Evolutionary conservation across 805 yeast genomes (phyloP).

Genomic region (Cyberlindnera veronae): DNA sequence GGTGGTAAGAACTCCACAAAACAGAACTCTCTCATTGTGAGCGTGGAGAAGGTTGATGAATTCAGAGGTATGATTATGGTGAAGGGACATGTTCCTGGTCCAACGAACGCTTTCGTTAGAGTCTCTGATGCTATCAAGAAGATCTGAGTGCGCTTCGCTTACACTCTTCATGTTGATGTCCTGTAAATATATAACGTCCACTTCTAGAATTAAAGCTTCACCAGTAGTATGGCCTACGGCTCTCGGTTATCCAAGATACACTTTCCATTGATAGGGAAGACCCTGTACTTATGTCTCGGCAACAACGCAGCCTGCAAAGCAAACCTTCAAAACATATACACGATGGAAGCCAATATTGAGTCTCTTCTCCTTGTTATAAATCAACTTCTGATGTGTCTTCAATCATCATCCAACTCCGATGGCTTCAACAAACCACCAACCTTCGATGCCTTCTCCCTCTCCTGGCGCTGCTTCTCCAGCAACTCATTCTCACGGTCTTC

Average conservation of each 20-base stretch:
- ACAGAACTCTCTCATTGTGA: slow-evolving; percentile 72
- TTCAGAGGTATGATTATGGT: slow-evolving; percentile 78
- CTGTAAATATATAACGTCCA: slow-evolving; percentile 1
- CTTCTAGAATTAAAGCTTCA: too few species aligned
- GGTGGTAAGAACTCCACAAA: slow-evolving; percentile 75
- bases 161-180: not conserved
- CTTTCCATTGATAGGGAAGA: too few species aligned
- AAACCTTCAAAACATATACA: too few species aligned
- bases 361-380: too few species aligned
- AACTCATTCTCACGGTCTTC: slow-evolving; percentile 85
- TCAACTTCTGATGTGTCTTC: too few species aligned
- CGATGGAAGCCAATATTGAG: too few species aligned
- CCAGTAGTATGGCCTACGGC: too few species aligned
- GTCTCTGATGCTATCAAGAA: slow-evolving; percentile 74
- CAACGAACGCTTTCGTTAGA: slow-evolving; percentile 69
- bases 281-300: too few species aligned
- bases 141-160: slow-evolving; percentile 16
- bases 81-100: slow-evolving; percentile 90
- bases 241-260: too few species aligned
- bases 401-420: slow-evolving; percentile 83
- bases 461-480: slow-evolving; percentile 61
- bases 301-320: too few species aligned
- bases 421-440: slow-evolving; percentile 96
- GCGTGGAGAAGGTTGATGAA: slow-evolving; percentile 53
- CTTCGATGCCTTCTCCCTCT: slow-evolving; percentile 76